Conservation (phyloP, 768 basidiomycete species). For the Lyophyllum semitale region DNA sequence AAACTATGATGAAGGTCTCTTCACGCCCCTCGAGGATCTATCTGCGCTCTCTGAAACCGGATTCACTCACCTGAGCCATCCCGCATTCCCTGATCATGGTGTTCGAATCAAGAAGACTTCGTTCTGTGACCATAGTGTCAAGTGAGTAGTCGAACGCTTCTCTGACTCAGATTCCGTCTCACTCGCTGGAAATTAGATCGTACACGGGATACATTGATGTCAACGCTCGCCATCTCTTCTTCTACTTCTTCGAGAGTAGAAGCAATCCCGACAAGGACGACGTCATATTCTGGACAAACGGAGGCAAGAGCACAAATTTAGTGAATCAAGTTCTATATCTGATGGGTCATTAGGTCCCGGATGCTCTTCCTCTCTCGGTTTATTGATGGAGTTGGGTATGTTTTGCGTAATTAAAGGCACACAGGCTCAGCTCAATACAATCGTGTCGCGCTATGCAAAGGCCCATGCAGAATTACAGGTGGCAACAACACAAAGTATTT, state of each 20-base stretch:
- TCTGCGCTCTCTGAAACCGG: constrained; percentile 30
- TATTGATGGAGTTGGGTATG: constrained; percentile 74
- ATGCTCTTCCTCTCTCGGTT: constrained; percentile 50
- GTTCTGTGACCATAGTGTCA: constrained; percentile 63
- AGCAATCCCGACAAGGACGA: constrained; percentile 60
- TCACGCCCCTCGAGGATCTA: constrained; percentile 35
- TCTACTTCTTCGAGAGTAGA: constrained; percentile 80
- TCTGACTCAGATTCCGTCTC: not conserved
- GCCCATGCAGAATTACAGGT: constrained; percentile 66
- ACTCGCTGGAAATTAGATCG: constrained; percentile 32
- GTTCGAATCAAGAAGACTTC: constrained; percentile 61
- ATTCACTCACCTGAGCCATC: constrained; percentile 44
- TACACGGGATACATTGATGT: constrained; percentile 74
- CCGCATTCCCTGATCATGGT: constrained; percentile 49
- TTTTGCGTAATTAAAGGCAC: too few species aligned
- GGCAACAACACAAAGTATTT: constrained; percentile 53
- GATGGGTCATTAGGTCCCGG: constrained; percentile 35
- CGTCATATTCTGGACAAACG: constrained; percentile 59
- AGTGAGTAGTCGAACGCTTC: constrained; percentile 19
- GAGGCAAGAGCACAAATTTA: constrained; percentile 29
- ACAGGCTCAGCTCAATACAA: too few species aligned
- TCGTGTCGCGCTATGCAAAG: too few species aligned
- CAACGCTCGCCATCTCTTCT: constrained; percentile 63
- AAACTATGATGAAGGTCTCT: constrained; percentile 30
- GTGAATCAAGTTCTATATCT: not conserved